Percentiles rank a stretch among this genome's conserved stretches.
These are phyloP conservation scores for Combretum micranthum DNA, from an alignment of 345 rosid species.

Conservation along the genomic window DNA sequence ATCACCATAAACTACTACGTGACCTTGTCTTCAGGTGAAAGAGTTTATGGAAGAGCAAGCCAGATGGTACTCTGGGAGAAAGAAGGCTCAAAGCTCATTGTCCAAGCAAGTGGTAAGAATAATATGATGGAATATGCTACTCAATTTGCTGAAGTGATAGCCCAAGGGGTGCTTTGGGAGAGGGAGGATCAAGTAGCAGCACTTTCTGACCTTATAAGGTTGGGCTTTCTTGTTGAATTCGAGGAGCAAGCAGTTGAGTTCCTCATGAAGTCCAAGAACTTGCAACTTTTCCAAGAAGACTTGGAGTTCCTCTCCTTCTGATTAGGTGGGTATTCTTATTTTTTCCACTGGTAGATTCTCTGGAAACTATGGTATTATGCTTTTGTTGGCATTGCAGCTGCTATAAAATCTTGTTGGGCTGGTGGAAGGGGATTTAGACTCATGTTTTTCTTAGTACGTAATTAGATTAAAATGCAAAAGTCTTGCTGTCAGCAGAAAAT, in stretches of 20 bases:
- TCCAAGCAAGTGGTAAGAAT: conserved; percentile 35
- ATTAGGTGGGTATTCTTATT: too few species aligned
- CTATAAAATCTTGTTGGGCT: too few species aligned
- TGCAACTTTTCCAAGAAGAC: conserved; percentile 43
- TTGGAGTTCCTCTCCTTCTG: conserved; percentile 35
- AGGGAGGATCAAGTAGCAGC: conserved; percentile 35
- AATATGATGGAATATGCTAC: conserved; percentile 40
- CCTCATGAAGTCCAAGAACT: conserved; percentile 47
- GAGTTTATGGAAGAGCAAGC: conserved; percentile 15
- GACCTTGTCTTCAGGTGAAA: conserved; percentile 31
- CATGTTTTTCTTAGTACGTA: too few species aligned
- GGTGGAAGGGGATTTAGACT: too few species aligned
- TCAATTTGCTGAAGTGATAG: conserved; percentile 39
- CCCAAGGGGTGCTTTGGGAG: conserved; percentile 48
- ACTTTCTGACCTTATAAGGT: conserved; percentile 45
- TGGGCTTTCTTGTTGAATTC: conserved; percentile 46
- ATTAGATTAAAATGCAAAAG: too few species aligned
- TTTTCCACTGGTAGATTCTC: too few species aligned
- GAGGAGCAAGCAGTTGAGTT: conserved; percentile 39
- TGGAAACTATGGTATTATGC: too few species aligned
- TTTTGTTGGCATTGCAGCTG: too few species aligned
- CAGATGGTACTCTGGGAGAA: conserved; percentile 50
- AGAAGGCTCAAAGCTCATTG: conserved; percentile 28
- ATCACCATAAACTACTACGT: conserved; percentile 28
- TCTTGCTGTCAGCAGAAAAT: too few species aligned